Conservation (phyloP, 192 early-diverging fungal species). For the Podochytrium sp. region DNA sequence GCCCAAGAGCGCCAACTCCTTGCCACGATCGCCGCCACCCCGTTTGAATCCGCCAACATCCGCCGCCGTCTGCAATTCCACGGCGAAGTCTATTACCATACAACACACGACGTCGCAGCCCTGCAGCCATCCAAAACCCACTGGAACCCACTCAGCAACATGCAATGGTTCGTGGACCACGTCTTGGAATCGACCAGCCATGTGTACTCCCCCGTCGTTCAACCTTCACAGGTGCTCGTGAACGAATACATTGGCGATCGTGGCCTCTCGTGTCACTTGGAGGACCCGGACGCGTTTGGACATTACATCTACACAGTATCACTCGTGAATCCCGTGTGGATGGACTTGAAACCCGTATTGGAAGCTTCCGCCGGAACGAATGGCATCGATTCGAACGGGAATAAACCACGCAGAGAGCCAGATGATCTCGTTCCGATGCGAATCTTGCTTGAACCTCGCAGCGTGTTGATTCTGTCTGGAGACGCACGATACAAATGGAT, state of each 20-base stretch:
- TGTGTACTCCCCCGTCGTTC: not conserved
- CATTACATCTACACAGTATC: constrained; percentile 34
- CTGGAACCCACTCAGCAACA: not conserved
- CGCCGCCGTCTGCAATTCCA: constrained; percentile 16
- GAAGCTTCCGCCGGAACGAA: not conserved
- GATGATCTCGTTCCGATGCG: not conserved
- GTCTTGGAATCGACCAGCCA: not conserved
- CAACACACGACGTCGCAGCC: constrained; percentile 21
- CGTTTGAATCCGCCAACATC: not conserved
- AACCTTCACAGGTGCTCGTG: constrained; percentile 33
- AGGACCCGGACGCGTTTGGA: constrained; percentile 41
- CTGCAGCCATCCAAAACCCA: constrained; percentile 28
- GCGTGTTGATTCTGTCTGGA: constrained; percentile 28
- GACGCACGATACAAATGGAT: constrained; percentile 31
- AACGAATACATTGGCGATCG: constrained; percentile 37
- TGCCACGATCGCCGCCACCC: not conserved
- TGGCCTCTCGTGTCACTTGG: constrained; percentile 36
- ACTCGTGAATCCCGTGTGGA: constrained; percentile 38
- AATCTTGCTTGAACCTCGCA: constrained; percentile 32
- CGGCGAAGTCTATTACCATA: constrained; percentile 40
- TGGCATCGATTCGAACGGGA: not conserved
- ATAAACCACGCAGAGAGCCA: not conserved
- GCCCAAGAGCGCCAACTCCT: not conserved
- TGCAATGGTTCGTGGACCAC: constrained; percentile 15
- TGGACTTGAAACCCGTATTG: constrained; percentile 33